Evolutionary conservation across 495 filamentous ascomycete genomes (phyloP).

Genomic region (Polyplosphaeria fusca): DNA sequence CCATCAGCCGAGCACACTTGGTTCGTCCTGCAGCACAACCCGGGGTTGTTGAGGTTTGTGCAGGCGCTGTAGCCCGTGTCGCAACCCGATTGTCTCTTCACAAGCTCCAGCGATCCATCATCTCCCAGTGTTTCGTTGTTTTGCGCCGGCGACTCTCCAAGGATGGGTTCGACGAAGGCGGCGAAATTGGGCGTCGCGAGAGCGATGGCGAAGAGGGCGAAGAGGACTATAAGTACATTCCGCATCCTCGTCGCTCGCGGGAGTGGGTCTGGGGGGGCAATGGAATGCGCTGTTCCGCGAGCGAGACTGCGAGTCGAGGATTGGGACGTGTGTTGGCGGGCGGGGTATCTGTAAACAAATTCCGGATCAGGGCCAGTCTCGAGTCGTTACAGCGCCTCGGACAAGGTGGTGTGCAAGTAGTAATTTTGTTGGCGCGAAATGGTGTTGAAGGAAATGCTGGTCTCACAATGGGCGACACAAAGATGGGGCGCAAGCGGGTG

Average conservation of each 20-base stretch:
- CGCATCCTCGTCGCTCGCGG: slow-evolving; percentile 31
- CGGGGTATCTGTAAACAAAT: no score
- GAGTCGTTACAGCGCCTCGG: no score
- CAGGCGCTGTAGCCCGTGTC: slow-evolving; percentile 53
- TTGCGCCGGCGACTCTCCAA: slow-evolving; percentile 4
- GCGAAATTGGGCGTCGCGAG: slow-evolving; percentile 26
- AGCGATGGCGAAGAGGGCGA: slow-evolving; percentile 23
- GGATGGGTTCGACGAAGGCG: slow-evolving; percentile 22
- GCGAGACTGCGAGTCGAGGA: no score
- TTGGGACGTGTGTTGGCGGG: no score
- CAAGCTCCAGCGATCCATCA: slow-evolving; percentile 28
- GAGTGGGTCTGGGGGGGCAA: no score
- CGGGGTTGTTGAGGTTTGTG: slow-evolving; percentile 48
- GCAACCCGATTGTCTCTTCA: slow-evolving; percentile 42
- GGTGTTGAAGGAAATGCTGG: no score
- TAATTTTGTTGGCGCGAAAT: no score
- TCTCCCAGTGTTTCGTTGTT: slow-evolving; percentile 26
- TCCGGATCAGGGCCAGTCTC: no score
- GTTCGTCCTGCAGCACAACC: slow-evolving; percentile 55
- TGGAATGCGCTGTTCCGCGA: no score
- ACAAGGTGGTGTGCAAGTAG: no score
- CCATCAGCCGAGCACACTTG: slow-evolving; percentile 57
- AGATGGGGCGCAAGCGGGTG: no score
- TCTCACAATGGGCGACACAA: no score
- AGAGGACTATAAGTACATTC: slow-evolving; percentile 13